Evolutionary conservation across 805 yeast species (phyloP), one percentile per base, ranked within the genome.

Genomic region (Cyberlindnera maritima): DNA sequence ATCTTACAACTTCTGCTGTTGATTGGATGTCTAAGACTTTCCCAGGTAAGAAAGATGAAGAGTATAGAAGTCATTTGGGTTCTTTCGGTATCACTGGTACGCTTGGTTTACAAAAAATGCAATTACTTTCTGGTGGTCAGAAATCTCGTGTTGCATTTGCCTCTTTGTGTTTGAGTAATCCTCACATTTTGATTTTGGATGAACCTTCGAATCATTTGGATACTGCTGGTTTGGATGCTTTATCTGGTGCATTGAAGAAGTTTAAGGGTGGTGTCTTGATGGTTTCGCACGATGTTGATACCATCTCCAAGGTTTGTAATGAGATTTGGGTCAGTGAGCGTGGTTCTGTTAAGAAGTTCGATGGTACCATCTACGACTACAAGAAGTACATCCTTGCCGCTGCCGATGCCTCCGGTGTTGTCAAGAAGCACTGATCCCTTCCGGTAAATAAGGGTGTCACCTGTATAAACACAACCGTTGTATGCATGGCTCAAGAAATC

Each of bases 171-270:
- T 74, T 94, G 60, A 79, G 79, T 51, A 85, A 86, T 53, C 99
- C 99, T 17, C 99, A 94, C 65, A 81, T 94, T 37, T 75, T 94
- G 60, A 82, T 94, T 60, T 72, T 94, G 56, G 99, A 94, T 75
- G 99, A 94, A 77, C 99, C 99, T 68, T 88, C 97, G 7, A 94
- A 94, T 71, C 99, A 94, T 70, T 81, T 94, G 77, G 99, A 94
- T 85, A 92, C 97, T 9, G 85, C 96, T 31, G 99, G 97, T 79
- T 74, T 94, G 61, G 99, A 94, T 66, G 99, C 99, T 1, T 76
- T 94, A 50, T 83, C 94, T 9, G 95, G 86, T 36, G 98, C 98
- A 1, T 74, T 94, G 63, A 81, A 77, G 52, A 81, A 79, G 51
- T 94, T 91, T 76, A 79, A 88, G 61, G 99, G 99, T 64, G 99